Conservation (phyloP, 495 filamentous ascomycete species). For the Aeminium ludgeri region DNA sequence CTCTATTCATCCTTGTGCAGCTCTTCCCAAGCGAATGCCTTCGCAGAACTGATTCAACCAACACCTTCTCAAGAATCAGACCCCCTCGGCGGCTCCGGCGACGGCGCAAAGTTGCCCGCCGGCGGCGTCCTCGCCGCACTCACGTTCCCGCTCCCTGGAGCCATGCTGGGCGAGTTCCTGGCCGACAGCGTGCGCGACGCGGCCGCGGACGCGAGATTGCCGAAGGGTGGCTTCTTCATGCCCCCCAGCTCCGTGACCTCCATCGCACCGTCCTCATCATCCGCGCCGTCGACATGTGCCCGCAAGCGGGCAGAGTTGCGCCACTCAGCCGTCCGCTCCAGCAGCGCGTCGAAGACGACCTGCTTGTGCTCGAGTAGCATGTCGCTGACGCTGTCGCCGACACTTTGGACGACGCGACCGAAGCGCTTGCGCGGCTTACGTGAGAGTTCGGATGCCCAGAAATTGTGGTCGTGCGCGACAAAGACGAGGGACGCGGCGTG, state of each 20-base stretch:
- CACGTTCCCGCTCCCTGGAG: neutral
- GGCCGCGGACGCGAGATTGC: conserved; percentile 5
- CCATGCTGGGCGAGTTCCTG: neutral
- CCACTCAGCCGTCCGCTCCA: conserved; percentile 19
- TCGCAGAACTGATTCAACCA: too few relatives aligned
- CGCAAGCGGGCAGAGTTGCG: neutral
- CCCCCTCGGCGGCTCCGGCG: neutral
- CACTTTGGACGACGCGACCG: conserved; percentile 20
- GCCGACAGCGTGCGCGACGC: too few relatives aligned
- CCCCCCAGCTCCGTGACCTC: neutral
- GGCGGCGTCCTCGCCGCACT: conserved; percentile 4
- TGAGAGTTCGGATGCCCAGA: conserved; percentile 36
- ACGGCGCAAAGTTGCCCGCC: conserved; percentile 3
- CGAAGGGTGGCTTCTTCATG: conserved; percentile 1
- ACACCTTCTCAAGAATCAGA: too few relatives aligned
- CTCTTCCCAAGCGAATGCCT: too few relatives aligned
- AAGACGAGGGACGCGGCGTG: conserved; percentile 39
- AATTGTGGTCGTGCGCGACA: conserved; percentile 50
- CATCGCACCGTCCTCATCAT: conserved; percentile 6
- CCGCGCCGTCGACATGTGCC: neutral
- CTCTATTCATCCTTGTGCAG: too few relatives aligned
- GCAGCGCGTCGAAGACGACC: conserved; percentile 17
- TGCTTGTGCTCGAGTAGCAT: conserved; percentile 24
- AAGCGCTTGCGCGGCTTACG: conserved; percentile 23
- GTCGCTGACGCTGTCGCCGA: conserved; percentile 16